A percentile compares a stretch with the other conserved stretches of the same genome.
These are phyloP conservation scores for Chalara sp. DNA, from an alignment of 2,329 filamentous ascomycete species.

Conservation along the genomic window DNA sequence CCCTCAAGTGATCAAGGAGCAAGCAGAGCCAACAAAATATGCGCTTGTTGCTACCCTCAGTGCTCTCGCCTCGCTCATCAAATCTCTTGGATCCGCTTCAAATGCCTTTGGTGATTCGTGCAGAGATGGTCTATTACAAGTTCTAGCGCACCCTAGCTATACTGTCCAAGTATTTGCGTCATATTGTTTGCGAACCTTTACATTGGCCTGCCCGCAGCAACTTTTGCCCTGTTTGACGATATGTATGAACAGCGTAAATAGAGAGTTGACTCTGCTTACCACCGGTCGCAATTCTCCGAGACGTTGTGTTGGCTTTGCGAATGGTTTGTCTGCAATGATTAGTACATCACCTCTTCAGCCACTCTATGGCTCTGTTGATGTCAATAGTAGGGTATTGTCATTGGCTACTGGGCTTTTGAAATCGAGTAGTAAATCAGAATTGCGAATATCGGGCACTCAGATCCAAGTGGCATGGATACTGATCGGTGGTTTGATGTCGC, in stretches of 20 bases:
- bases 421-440: constrained; percentile 82
- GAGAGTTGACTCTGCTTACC: constrained; percentile 74
- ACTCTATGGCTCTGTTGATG: constrained; percentile 89
- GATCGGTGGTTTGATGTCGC: constrained; percentile 91
- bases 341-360: constrained; percentile 85
- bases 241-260: constrained; percentile 89
- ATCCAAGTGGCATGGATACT: constrained; percentile 97
- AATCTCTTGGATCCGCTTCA: constrained; percentile 74
- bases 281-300: constrained; percentile 72
- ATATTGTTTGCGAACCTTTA: constrained; percentile 77
- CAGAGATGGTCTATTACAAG: constrained; percentile 80
- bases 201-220: constrained; percentile 86
- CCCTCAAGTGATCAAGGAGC: constrained; percentile 80
- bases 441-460: constrained; percentile 86
- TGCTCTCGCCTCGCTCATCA: constrained; percentile 71
- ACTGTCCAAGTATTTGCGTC: constrained; percentile 90
- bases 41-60: constrained; percentile 73
- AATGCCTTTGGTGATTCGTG: constrained; percentile 74
- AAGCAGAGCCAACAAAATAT: constrained; percentile 82
- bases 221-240: constrained; percentile 86
- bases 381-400: constrained; percentile 84
- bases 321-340: constrained; percentile 83
- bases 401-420: constrained; percentile 91
- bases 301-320: constrained; percentile 83
- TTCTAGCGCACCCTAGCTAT: constrained; percentile 91